Evolutionary conservation across 148 eudicot species (phyloP), one percentile per base, ranked within the genome.

Genomic region (Fagopyrum esculentum): DNA sequence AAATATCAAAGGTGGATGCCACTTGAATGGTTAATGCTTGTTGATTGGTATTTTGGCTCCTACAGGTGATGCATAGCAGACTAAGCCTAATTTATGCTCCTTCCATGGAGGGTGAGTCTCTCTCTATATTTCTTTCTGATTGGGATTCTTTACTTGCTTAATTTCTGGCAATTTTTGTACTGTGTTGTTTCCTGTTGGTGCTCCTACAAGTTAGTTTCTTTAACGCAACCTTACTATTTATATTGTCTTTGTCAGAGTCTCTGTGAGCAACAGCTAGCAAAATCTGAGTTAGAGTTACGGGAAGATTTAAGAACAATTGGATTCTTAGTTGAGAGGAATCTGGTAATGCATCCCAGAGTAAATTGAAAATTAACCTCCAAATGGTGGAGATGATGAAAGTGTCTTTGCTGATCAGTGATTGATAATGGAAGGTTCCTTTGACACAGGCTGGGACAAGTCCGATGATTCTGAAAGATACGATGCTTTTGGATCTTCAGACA

Each of bases 401-500:
- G 26, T 22, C 57, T 51, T 26, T 51, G 76, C 66, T 54, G 9
- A 76, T 76, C 74, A 77, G 73, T 81, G 74, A 35, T 75, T 71
- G 55, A 71, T 9, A 46, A 71, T 71, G 74, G 74, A 54, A 71
- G 74, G 54, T 79, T 90, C 98, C 68, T 90, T 93, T 75, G 89
- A 86, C 74, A 82, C 89, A 73, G 84, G 82, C 74, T 83, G 92
- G 91, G 85, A 73, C 52, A 84, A 77, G 75, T 80, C 91, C 45
- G 78, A 83, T 73, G 81, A 80, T 76, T 88, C 89, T 17, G 87
- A 93, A 79, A 88, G 89, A 54, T 82, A 85, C 56, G 82, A 81
- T 78, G 80, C 84, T 85, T 89, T 92, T 13, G 80, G 77, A 5
- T 74, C 82, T 74, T 88, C 86, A 9, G 88, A 89, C 76, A 89